Conservation (phyloP, 140 eudicot species). For the Ambrosia hybrid region DNA sequence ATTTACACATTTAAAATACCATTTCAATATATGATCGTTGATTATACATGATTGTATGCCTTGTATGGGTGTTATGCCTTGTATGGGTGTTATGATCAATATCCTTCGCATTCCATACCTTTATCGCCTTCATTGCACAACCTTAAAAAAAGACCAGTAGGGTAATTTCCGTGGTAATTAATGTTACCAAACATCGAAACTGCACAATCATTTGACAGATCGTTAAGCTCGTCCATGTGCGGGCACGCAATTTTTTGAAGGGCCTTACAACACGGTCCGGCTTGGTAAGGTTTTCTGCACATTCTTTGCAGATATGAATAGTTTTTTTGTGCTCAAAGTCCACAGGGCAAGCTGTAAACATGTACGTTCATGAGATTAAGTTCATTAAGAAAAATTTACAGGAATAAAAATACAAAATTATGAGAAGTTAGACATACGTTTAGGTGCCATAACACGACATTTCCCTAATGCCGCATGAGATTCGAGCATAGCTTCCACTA, state of each 20-base stretch:
- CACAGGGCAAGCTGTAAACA: constrained; percentile 5
- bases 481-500: neutral
- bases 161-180: no score
- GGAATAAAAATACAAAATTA: no score
- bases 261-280: neutral
- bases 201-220: no score
- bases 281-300: neutral
- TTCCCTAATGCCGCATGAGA: neutral
- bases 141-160: neutral
- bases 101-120: neutral
- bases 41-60: no score
- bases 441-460: neutral
- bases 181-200: no score
- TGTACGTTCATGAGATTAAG: neutral
- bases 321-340: constrained; percentile 9
- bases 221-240: neutral
- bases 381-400: no score
- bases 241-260: neutral
- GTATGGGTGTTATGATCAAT: no score
- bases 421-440: neutral
- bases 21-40: no score
- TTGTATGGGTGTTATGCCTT: neutral
- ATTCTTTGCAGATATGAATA: neutral
- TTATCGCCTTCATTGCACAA: neutral
- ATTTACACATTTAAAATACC: no score